Evolutionary conservation across 1,139 yeast genomes (phyloP).

Genomic region (Yamadazyma sp.): DNA sequence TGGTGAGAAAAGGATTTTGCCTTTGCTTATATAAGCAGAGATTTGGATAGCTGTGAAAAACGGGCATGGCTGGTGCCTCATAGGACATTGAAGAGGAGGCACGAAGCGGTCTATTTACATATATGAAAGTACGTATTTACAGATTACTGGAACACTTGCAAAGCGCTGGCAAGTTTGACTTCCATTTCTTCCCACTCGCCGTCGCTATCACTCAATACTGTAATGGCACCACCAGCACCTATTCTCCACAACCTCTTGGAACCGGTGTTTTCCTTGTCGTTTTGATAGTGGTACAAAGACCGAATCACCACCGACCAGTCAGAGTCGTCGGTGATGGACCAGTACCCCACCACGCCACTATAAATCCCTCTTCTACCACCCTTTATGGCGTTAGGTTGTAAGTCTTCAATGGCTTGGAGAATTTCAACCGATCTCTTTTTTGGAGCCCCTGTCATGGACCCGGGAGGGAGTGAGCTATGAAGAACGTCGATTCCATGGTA

Average conservation of each 20-base stretch:
- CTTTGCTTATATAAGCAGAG: too few species aligned
- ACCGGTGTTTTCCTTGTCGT: constrained; percentile 41
- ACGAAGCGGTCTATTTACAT: too few species aligned
- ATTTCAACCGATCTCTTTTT: constrained; percentile 89
- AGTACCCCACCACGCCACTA: constrained; percentile 94
- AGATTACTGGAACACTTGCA: constrained; percentile 53
- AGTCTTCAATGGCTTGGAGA: constrained; percentile 52
- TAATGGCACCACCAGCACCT: constrained; percentile 99
- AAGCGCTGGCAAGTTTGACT: constrained; percentile 75
- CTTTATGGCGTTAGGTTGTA: constrained; percentile 40
- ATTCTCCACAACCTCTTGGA: constrained; percentile 61
- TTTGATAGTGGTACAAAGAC: constrained; percentile 67
- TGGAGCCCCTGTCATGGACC: constrained; percentile 99
- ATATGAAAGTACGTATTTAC: background rate
- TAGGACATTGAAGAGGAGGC: too few species aligned
- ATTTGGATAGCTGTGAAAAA: too few species aligned
- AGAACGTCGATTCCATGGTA: constrained; percentile 79
- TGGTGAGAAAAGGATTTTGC: background rate
- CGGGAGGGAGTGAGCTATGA: constrained; percentile 86
- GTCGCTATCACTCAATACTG: constrained; percentile 75
- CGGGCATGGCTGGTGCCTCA: too few species aligned
- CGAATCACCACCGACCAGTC: constrained; percentile 97
- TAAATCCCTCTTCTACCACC: constrained; percentile 76
- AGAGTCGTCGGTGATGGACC: constrained; percentile 84
- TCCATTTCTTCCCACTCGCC: constrained; percentile 95